phyloP scores from a whole-genome alignment of 805 yeast genomes.

The Lachancea waltii region DNA sequence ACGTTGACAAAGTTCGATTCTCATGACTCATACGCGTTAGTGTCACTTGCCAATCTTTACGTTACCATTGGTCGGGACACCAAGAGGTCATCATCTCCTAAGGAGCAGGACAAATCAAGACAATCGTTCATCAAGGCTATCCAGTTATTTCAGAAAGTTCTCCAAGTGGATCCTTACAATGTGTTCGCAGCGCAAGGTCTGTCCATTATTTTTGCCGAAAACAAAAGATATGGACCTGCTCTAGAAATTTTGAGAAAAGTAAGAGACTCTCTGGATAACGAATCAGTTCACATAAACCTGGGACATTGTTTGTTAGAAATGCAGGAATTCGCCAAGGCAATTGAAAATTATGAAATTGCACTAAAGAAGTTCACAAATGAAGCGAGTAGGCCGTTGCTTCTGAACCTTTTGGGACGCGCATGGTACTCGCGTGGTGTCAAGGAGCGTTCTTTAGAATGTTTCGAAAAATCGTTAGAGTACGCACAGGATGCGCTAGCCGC shows the following conservation, averaged over 20 bases:
- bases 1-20: constrained; percentile 77
- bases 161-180: constrained; percentile 74
- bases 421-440: constrained; percentile 75
- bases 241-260: constrained; percentile 81
- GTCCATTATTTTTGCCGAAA: constrained; percentile 87
- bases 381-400: constrained; percentile 56
- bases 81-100: constrained; percentile 37
- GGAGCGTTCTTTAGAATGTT: constrained; percentile 58
- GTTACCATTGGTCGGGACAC: constrained; percentile 73
- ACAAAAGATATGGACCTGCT: constrained; percentile 66
- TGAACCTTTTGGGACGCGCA: constrained; percentile 75
- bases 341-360: constrained; percentile 83
- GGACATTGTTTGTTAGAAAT: constrained; percentile 84
- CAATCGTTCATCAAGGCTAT: constrained; percentile 85
- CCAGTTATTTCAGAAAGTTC: constrained; percentile 82
- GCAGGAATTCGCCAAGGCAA: constrained; percentile 76
- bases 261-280: constrained; percentile 82
- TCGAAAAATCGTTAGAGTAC: constrained; percentile 55
- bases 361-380: constrained; percentile 53
- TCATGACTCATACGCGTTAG: constrained; percentile 84
- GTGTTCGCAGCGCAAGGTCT: constrained; percentile 98
- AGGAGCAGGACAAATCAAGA: constrained; percentile 47
- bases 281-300: constrained; percentile 73
- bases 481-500: constrained; percentile 49
- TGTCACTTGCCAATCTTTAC: constrained; percentile 86